Conservation (phyloP, 805 yeast genomes). For the Starmera pachycereana region DNA sequence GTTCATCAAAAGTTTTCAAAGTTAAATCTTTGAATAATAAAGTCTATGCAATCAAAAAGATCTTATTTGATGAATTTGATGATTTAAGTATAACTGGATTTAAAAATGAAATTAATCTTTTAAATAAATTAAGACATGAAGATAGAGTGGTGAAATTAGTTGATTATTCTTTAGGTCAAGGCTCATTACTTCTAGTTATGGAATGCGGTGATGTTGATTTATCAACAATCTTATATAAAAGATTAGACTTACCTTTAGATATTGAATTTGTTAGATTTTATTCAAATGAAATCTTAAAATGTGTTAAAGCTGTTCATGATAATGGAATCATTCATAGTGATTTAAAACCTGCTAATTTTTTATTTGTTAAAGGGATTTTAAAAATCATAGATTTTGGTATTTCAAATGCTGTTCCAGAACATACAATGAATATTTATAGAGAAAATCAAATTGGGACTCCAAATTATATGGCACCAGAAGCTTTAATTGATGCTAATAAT, state of each 20-base stretch:
- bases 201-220: slow-evolving; percentile 92
- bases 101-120: slow-evolving; percentile 80
- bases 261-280: slow-evolving; percentile 71
- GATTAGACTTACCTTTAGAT: slow-evolving; percentile 45
- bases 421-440: slow-evolving; percentile 81
- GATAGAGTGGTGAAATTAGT: slow-evolving; percentile 70
- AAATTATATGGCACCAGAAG: slow-evolving; percentile 97
- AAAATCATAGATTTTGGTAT: slow-evolving; percentile 94
- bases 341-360: slow-evolving; percentile 60
- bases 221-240: slow-evolving; percentile 63
- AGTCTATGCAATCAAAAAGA: slow-evolving; percentile 72
- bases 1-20: slow-evolving; percentile 83
- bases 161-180: slow-evolving; percentile 60
- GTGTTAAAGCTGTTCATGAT: slow-evolving; percentile 82
- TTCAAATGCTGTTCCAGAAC: slow-evolving; percentile 89
- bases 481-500: slow-evolving; percentile 52
- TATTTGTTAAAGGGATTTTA: slow-evolving; percentile 72
- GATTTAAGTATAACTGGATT: slow-evolving; percentile 64
- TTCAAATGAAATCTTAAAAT: slow-evolving; percentile 65
- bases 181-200: slow-evolving; percentile 68
- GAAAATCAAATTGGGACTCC: slow-evolving; percentile 94
- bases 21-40: slow-evolving; percentile 50
- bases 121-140: slow-evolving; percentile 46
- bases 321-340: slow-evolving; percentile 82
- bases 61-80: slow-evolving; percentile 72